phyloP scores from a whole-genome alignment of 2,329 filamentous ascomycete species.

The Venturia aucupariae region DNA sequence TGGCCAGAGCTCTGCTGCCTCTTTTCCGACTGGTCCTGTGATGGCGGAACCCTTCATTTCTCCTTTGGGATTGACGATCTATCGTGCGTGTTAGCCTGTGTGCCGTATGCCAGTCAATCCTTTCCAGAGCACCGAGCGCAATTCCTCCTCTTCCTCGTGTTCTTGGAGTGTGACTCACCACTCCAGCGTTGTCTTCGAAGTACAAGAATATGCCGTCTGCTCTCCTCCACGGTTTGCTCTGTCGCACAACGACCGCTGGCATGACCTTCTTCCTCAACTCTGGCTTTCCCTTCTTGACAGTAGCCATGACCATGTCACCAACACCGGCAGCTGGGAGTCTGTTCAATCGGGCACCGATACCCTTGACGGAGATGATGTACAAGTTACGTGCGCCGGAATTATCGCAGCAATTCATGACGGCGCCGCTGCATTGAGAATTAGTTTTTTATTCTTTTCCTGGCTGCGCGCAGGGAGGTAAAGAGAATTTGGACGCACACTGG shows the following conservation, averaged over 20 bases:
- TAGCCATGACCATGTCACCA: constrained; percentile 99
- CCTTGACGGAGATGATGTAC: constrained; percentile 99
- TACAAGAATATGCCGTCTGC: constrained; percentile 98
- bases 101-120: constrained; percentile 14
- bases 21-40: constrained; percentile 98
- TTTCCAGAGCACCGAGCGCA: constrained; percentile 6
- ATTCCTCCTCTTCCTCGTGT: constrained; percentile 10
- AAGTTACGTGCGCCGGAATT: constrained; percentile 98
- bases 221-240: constrained; percentile 99
- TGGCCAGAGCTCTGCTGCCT: constrained; percentile 99
- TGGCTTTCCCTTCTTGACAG: constrained; percentile 99
- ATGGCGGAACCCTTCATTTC: constrained; percentile 99
- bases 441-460: not conserved
- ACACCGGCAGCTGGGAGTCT: constrained; percentile 94
- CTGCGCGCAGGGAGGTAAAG: not conserved
- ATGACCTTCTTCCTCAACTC: constrained; percentile 99
- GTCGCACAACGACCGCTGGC: constrained; percentile 96
- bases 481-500: constrained; percentile 71
- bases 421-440: constrained; percentile 54
- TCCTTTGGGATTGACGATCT: constrained; percentile 99
- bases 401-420: constrained; percentile 99
- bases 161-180: constrained; percentile 53
- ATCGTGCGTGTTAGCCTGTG: constrained; percentile 16
- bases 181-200: constrained; percentile 99
- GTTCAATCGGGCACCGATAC: constrained; percentile 95